phyloP scores from a whole-genome alignment of 805 yeast genomes.

The Millerozyma miso region DNA sequence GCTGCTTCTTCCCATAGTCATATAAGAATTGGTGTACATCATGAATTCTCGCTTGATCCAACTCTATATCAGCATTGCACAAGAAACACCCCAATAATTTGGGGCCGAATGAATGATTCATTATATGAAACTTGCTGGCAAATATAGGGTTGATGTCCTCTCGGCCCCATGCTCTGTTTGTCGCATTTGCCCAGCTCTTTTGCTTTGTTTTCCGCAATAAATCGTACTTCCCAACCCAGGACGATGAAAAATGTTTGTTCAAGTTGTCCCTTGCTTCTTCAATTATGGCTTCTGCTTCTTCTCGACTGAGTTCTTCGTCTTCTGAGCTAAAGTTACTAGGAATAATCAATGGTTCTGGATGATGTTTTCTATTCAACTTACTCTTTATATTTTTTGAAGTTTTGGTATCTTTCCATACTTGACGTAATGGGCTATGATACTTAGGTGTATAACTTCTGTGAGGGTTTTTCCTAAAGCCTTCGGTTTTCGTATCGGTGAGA shows the following conservation, averaged over 20 bases:
- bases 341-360: background rate
- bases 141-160: slow-evolving; percentile 28
- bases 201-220: slow-evolving; percentile 20
- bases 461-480: background rate
- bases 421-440: slow-evolving; percentile 7
- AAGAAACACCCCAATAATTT: slow-evolving; percentile 27
- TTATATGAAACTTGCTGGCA: slow-evolving; percentile 29
- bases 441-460: slow-evolving; percentile 1
- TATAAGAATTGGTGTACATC: slow-evolving; percentile 36
- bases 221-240: slow-evolving; percentile 32
- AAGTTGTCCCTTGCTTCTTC: slow-evolving; percentile 22
- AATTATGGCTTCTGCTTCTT: slow-evolving; percentile 25
- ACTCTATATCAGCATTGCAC: slow-evolving; percentile 24
- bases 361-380: background rate
- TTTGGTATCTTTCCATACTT: slow-evolving; percentile 1
- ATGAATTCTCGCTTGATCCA: slow-evolving; percentile 23
- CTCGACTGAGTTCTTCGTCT: slow-evolving; percentile 9
- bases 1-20: slow-evolving; percentile 45
- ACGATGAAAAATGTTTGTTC: slow-evolving; percentile 22
- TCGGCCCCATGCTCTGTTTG: slow-evolving; percentile 29
- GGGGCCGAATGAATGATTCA: slow-evolving; percentile 32
- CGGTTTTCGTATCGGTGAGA: slow-evolving; percentile 6
- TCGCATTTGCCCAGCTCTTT: slow-evolving; percentile 22
- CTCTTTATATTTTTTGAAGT: background rate
- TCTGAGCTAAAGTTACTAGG: background rate